Conservation (phyloP, 2,329 filamentous ascomycete genomes). For the Diaporthe citriasiana region DNA sequence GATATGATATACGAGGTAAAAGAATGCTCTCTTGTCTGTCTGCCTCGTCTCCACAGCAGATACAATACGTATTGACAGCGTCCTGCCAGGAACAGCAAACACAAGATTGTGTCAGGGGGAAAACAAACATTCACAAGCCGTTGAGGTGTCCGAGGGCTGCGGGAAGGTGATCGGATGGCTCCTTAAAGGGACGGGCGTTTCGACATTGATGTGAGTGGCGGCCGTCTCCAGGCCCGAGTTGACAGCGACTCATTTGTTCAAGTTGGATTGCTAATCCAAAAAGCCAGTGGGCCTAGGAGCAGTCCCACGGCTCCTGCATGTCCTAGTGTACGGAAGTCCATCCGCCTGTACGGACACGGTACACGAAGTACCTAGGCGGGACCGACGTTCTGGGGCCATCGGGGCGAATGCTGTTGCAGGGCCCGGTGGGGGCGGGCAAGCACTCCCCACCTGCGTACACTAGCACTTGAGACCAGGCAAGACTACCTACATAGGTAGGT, state of each 20-base stretch:
- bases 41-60: background rate
- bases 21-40: too few species aligned
- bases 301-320: background rate
- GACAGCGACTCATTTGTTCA: background rate
- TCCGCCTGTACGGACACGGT: background rate
- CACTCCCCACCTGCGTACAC: background rate
- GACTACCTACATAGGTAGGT: too few species aligned
- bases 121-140: background rate
- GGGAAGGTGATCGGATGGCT: constrained; percentile 1
- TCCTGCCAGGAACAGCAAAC: background rate
- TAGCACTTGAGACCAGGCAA: too few species aligned
- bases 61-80: background rate
- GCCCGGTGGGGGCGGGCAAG: background rate
- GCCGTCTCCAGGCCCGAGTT: background rate
- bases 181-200: background rate
- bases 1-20: background rate
- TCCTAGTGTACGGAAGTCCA: too few species aligned
- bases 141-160: background rate
- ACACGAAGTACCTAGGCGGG: background rate
- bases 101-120: background rate
- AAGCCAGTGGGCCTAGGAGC: constrained; percentile 4
- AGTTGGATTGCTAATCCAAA: constrained; percentile 22
- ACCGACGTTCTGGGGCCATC: background rate
- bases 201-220: background rate
- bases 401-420: background rate